Evolutionary conservation across 1,284 basidiomycete genomes (phyloP).

Genomic region (Peniophora sp.): DNA sequence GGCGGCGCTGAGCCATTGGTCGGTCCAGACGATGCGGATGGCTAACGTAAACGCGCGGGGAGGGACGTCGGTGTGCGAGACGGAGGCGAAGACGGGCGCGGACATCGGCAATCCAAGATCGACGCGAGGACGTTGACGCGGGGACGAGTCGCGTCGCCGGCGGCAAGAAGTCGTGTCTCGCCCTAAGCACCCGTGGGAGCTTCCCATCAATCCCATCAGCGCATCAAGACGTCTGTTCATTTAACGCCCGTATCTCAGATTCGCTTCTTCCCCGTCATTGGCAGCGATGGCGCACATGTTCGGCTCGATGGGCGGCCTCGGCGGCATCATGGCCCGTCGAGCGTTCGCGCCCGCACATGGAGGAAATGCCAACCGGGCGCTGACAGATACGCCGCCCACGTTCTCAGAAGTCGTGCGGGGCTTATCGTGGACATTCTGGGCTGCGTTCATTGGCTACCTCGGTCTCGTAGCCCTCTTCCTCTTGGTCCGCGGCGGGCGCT

Average conservation of each 20-base stretch:
- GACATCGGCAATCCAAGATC: not conserved
- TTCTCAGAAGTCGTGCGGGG: not conserved
- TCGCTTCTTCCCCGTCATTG: too few species aligned
- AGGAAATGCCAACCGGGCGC: too few species aligned
- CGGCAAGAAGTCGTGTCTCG: too few species aligned
- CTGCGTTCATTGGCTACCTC: not conserved
- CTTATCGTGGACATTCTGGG: not conserved
- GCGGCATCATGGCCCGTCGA: not conserved
- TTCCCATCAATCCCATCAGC: too few species aligned
- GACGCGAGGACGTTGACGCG: too few species aligned
- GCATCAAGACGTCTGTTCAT: too few species aligned
- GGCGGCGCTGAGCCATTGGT: conserved; percentile 67
- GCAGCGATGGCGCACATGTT: too few species aligned
- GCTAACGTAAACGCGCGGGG: not conserved
- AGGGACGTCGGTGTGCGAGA: not conserved
- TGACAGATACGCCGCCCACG: not conserved
- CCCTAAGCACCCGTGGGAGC: too few species aligned
- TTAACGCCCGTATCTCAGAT: too few species aligned
- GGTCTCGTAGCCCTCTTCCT: not conserved
- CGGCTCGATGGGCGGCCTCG: not conserved
- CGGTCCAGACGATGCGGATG: conserved; percentile 48
- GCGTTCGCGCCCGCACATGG: not conserved
- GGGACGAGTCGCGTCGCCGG: too few species aligned
- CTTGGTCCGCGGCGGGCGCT: not conserved
- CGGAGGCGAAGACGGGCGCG: not conserved